Evolutionary conservation across 2,329 filamentous ascomycete genomes (phyloP).

Genomic region (Sarocladium kiliense): DNA sequence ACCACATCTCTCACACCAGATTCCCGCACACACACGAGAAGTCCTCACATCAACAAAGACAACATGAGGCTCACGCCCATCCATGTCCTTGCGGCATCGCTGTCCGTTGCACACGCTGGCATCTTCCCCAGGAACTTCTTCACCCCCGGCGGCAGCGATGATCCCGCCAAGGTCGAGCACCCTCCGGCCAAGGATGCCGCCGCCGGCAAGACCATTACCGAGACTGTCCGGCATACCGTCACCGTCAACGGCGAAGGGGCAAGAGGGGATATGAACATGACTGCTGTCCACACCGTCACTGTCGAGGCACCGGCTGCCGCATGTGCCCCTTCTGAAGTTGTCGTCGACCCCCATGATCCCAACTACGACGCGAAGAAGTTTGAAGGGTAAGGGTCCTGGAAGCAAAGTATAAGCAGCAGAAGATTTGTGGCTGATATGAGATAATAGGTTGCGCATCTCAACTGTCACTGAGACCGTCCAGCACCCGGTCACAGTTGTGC

Average conservation of each 20-base stretch:
- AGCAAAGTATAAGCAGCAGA: no score
- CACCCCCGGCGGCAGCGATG: background rate
- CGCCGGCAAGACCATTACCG: constrained; percentile 11
- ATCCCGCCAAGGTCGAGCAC: background rate
- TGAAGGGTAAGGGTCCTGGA: background rate
- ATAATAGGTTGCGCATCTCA: no score
- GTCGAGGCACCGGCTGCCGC: constrained; percentile 8
- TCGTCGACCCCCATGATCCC: background rate
- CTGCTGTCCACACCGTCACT: constrained; percentile 11
- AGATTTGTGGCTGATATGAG: background rate
- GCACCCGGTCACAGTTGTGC: no score
- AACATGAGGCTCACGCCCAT: constrained; percentile 5
- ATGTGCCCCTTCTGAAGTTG: background rate
- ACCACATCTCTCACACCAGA: background rate
- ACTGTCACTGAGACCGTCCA: constrained; percentile 8
- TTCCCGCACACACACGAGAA: background rate
- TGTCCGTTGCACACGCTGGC: constrained; percentile 3
- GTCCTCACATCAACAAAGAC: background rate
- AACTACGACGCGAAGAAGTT: background rate
- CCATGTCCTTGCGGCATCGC: background rate
- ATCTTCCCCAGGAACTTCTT: constrained; percentile 6
- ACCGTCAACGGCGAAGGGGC: constrained; percentile 11
- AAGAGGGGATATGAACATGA: constrained; percentile 8
- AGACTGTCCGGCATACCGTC: constrained; percentile 13
- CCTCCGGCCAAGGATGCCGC: background rate